Evolutionary conservation across 345 rosid species (phyloP), one percentile per base, ranked within the genome.

Genomic region (Lepidium aucheri): DNA sequence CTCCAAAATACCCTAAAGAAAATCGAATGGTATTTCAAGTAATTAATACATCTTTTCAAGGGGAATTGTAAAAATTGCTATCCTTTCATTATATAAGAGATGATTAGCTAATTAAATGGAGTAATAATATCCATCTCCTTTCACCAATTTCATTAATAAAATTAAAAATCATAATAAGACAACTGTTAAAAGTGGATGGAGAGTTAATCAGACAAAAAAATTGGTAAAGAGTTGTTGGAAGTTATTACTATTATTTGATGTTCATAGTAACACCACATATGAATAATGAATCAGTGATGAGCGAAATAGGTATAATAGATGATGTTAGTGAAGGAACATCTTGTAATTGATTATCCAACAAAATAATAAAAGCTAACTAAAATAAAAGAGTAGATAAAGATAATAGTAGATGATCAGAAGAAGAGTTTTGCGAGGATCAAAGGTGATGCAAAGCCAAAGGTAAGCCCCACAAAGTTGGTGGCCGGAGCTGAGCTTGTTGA

Each of bases 391-490:
- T 3, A 1, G 7, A 45, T 17, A 17, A 5, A 17, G 4, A 46
- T 16, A 36, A 43, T 28, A 63, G 52, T n/a, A n/a, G n/a, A n/a
- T n/a, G n/a, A 46, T 71, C 59, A 71, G 30, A 55, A 22, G 55
- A 65, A 65, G 67, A 73, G 18, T 14, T 67, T 50, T 58, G 67
- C 66, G 46, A 65, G 9, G 46, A 65, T 7, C 2, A 24, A 1
- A 58, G 60, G 49, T 11, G 67, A 65, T 34, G 67, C 76, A 20
- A 73, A 58, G 62, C 72, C 76, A 20, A 73, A 58, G 62, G 67
- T 58, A 65, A 52, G 39, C 42, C 67, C 67, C 11, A 47, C 61
- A 56, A 73, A 33, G 55, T 65, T 42, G 28, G 42, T 65, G 18
- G 42, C 34, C 49, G 60, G 76, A 58, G 65, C 72, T 30, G 76